These are phyloP conservation scores for Penicillium cinerascens DNA, from an alignment of 495 filamentous ascomycete species.

Conservation along the genomic window DNA sequence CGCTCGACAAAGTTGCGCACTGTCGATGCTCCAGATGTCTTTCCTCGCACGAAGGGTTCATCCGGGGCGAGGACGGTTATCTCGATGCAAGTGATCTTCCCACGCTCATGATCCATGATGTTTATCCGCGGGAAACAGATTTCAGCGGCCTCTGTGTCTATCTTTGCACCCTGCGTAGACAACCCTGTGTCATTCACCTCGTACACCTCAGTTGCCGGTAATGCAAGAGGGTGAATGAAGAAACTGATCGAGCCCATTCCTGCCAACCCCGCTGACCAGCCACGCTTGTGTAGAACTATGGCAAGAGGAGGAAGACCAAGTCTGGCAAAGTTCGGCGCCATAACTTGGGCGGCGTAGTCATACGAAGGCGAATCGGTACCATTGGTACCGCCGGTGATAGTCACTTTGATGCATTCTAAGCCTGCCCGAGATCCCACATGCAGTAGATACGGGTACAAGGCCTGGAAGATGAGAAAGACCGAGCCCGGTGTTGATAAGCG, in stretches of 20 bases:
- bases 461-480: constrained; percentile 74
- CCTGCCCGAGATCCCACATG: constrained; percentile 41
- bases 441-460: constrained; percentile 73
- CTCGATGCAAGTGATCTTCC: constrained; percentile 54
- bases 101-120: constrained; percentile 30
- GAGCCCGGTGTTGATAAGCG: constrained; percentile 33
- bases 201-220: neutral
- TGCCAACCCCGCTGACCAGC: constrained; percentile 63
- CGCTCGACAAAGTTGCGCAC: constrained; percentile 12
- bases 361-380: constrained; percentile 65
- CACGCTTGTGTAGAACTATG: constrained; percentile 53
- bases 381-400: constrained; percentile 76
- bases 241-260: constrained; percentile 59
- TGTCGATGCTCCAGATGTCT: constrained; percentile 1
- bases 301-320: constrained; percentile 59
- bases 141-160: neutral
- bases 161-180: neutral
- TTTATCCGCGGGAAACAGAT: constrained; percentile 34
- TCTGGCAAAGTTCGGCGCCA: constrained; percentile 63
- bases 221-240: constrained; percentile 49
- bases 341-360: constrained; percentile 74
- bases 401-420: constrained; percentile 47
- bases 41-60: constrained; percentile 1
- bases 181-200: neutral
- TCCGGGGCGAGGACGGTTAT: constrained; percentile 57